phyloP scores from a whole-genome alignment of 345 rosid genomes.

The Eucalyptus leucophloia region DNA sequence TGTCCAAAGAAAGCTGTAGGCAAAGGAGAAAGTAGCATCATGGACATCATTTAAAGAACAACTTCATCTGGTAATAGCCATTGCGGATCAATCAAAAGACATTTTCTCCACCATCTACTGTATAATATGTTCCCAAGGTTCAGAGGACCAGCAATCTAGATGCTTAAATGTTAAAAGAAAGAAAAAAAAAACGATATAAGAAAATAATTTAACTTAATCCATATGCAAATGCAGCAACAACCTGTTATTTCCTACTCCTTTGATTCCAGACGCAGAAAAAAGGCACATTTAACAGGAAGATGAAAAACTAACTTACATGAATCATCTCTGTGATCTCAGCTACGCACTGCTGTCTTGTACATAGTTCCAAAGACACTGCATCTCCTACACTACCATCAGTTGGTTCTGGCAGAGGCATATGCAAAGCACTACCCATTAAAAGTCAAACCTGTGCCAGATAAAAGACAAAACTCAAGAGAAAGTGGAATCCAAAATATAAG shows the following conservation, averaged over 20 bases:
- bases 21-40: neutral
- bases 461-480: too few species aligned
- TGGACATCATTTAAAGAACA: neutral
- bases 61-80: neutral
- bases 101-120: neutral
- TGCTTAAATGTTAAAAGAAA: neutral
- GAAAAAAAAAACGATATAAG: neutral
- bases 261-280: neutral
- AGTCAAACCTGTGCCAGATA: too few species aligned
- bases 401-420: slow-evolving; percentile 24
- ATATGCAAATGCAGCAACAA: neutral
- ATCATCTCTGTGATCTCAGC: slow-evolving; percentile 97
- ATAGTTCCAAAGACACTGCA: slow-evolving; percentile 36
- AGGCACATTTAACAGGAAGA: neutral
- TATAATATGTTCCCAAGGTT: neutral
- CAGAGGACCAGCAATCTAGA: neutral
- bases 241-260: neutral
- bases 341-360: slow-evolving; percentile 61
- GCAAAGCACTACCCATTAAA: neutral
- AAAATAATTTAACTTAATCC: neutral
- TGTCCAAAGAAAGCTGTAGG: neutral
- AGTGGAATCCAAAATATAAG: too few species aligned
- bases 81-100: neutral
- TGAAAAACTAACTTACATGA: slow-evolving; percentile 43
- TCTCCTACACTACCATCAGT: slow-evolving; percentile 9